Conservation (phyloP, 1,284 basidiomycete genomes). For the Vanrija sp. region DNA sequence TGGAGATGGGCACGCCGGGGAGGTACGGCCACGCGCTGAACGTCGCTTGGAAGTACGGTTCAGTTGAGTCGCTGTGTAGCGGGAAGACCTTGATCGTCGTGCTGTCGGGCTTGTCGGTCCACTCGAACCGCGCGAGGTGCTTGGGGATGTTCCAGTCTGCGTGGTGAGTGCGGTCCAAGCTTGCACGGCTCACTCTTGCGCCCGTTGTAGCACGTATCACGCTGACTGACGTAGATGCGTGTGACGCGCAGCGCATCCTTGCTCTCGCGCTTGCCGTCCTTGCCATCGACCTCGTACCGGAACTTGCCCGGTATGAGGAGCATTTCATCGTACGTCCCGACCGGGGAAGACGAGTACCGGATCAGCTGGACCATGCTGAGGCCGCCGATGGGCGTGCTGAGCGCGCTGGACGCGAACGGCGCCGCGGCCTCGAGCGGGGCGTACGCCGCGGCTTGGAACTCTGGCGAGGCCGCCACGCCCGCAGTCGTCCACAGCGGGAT, state of each 20-base stretch:
- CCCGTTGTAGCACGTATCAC: constrained; percentile 8
- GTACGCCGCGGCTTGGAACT: neutral
- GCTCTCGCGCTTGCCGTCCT: neutral
- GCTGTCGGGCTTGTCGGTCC: neutral
- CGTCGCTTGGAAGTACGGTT: constrained; percentile 1
- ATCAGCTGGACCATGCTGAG: constrained; percentile 5
- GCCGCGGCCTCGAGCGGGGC: constrained; percentile 5
- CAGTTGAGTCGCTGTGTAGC: neutral
- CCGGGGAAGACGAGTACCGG: constrained; percentile 4
- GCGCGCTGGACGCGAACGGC: neutral
- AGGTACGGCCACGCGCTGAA: constrained; percentile 1
- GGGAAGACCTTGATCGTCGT: constrained; percentile 2
- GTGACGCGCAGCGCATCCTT: constrained; percentile 2
- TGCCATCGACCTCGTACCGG: neutral
- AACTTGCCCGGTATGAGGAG: constrained; percentile 7
- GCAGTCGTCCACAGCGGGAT: neutral
- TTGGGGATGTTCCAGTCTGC: constrained; percentile 12
- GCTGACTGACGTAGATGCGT: constrained; percentile 9
- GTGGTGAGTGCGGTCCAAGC: neutral
- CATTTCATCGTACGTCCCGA: constrained; percentile 6
- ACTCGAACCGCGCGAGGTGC: constrained; percentile 8
- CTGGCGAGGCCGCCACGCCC: neutral
- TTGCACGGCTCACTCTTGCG: constrained; percentile 9
- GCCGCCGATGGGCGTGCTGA: constrained; percentile 2
- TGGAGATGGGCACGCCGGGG: constrained; percentile 4